Base-by-base conservation (phyloP, 805 yeast genomes). In the Myxozyma monticola region DNA sequence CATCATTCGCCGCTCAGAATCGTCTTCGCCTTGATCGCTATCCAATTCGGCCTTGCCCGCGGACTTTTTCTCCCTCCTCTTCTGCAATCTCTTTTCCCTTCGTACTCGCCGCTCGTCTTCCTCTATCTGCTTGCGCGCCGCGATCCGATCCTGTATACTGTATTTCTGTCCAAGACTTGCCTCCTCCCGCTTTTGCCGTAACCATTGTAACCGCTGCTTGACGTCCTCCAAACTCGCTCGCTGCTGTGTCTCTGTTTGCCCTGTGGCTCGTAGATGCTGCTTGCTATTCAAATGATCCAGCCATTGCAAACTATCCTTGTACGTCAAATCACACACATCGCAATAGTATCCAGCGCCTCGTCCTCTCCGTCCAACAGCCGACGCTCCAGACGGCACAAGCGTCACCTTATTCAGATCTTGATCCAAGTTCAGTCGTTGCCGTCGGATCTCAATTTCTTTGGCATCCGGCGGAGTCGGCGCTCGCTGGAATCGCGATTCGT, bases 311-410 rank as follows among this genome's bases (percentile, higher is more conserved):
- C 85, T 84, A 65, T 93, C 97, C 62, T 88, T 82, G 69, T 80
- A 91, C 1, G 91, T 83, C 50, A 87, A 66, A 56, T 84, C 79
- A 67, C 99, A 93, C 1, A 79, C 66, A 9, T 84, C 85, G 68
- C 99, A 93, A 60, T 78, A 78, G 68, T 91, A 91, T 20, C 97
- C 96, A 53, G 87, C 86, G 22, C 85, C 79, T 48, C 76, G 76
- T 46, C 88, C 80, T 54, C 71, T 37, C 59, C 67, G 45, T 63
- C 71, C 69, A 5, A 73, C 58, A 15, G 63, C 53, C 1, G 66
- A 60, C 6, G 68, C 63, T 6, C 66, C 66, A 2, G 66, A 67
- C 3, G 71, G 69, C 20, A 68, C 70, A 14, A 68, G 58, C 15
- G 62, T 60, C 18, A 65, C 65, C 39, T 67, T 57, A 37, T 67